A percentile compares a stretch with the other conserved stretches of the same genome.
These are phyloP conservation scores for Hyaloscypha finlandica DNA, from an alignment of 495 filamentous ascomycete genomes.

Conservation along the genomic window DNA sequence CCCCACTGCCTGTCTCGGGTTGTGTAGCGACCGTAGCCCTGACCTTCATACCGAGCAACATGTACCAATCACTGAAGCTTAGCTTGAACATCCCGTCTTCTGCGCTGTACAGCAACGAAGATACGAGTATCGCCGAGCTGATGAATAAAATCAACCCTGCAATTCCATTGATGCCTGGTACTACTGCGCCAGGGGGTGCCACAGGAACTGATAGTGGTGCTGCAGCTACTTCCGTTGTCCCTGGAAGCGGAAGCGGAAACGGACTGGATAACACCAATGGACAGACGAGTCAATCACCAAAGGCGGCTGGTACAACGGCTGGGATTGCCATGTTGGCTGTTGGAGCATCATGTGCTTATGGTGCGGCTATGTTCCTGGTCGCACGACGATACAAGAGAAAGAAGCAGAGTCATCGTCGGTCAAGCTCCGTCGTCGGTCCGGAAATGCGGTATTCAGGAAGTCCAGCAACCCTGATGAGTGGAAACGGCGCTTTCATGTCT, in stretches of 20 bases:
- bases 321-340: constrained; percentile 80
- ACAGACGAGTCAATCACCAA: constrained; percentile 41
- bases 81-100: constrained; percentile 70
- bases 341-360: constrained; percentile 84
- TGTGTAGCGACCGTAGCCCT: constrained; percentile 84
- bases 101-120: constrained; percentile 68
- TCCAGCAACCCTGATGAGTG: constrained; percentile 53
- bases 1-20: constrained; percentile 78
- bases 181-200: constrained; percentile 42
- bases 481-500: constrained; percentile 50
- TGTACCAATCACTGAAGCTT: constrained; percentile 61
- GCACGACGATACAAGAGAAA: constrained; percentile 91
- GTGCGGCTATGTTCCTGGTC: constrained; percentile 97
- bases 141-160: constrained; percentile 81
- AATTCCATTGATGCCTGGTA: constrained; percentile 72
- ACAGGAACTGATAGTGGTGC: constrained; percentile 29
- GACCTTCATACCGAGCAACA: constrained; percentile 67
- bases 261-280: constrained; percentile 40
- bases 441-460: constrained; percentile 58
- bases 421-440: constrained; percentile 62
- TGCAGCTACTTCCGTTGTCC: constrained; percentile 14
- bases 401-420: constrained; percentile 76
- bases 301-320: constrained; percentile 74
- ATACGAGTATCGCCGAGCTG: constrained; percentile 61
- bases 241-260: constrained; percentile 35